A percentile compares a stretch with the other conserved stretches of the same genome.
Evolutionary conservation across 192 early-diverging fungal genomes (phyloP).

Genomic region (Obelidium mucronatum): DNA sequence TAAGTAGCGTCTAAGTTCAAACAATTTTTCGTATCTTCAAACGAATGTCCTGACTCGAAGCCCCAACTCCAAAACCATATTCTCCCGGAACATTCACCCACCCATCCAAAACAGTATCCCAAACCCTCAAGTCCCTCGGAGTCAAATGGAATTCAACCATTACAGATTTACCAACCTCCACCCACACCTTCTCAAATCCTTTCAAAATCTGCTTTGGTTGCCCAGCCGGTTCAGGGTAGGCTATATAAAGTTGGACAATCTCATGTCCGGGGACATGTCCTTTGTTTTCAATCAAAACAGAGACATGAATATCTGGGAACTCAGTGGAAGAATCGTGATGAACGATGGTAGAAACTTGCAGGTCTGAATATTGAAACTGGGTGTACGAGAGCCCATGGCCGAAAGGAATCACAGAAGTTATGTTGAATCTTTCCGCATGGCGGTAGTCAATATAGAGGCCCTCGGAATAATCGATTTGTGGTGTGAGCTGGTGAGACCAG

Average conservation of each 20-base stretch:
- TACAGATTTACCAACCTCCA: slow-evolving; percentile 4
- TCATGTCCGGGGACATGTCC: slow-evolving; percentile 26
- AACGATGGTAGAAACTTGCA: background rate
- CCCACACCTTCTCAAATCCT: slow-evolving; percentile 38
- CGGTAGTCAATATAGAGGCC: slow-evolving; percentile 58
- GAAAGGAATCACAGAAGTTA: slow-evolving; percentile 54
- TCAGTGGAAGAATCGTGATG: background rate
- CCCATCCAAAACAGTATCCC: slow-evolving; percentile 6
- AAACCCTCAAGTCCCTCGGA: slow-evolving; percentile 2
- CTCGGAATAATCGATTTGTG: slow-evolving; percentile 53
- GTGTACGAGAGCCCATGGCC: slow-evolving; percentile 68
- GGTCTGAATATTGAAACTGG: slow-evolving; percentile 49
- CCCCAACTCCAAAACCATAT: slow-evolving; percentile 30
- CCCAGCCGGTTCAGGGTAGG: slow-evolving; percentile 23
- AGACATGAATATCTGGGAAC: slow-evolving; percentile 5
- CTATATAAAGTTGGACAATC: slow-evolving; percentile 46
- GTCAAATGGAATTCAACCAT: slow-evolving; percentile 23
- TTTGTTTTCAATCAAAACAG: slow-evolving; percentile 28
- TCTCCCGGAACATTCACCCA: slow-evolving; percentile 21
- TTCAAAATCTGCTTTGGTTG: slow-evolving; percentile 33
- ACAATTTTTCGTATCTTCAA: background rate
- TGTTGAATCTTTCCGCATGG: slow-evolving; percentile 50
- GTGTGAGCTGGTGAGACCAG: slow-evolving; percentile 35
- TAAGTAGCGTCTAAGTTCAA: too few relatives aligned
- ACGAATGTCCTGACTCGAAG: slow-evolving; percentile 29